Evolutionary conservation across 169 alveolate species (phyloP), one percentile per base, ranked within the genome.

Genomic region (Plasmodium relictum): DNA sequence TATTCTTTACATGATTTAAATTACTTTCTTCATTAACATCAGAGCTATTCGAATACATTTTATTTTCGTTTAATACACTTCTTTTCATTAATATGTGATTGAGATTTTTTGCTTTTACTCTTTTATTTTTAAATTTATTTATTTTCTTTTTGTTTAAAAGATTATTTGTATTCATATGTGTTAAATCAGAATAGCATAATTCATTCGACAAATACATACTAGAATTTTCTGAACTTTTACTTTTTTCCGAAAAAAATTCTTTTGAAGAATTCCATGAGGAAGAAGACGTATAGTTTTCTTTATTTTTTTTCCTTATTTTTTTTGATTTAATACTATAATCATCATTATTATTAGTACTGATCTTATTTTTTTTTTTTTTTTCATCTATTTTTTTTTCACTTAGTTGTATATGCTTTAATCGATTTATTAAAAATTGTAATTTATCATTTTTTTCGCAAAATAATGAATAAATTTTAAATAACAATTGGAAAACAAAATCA

Each of bases 91-190:
- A 16, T 14, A 68, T 22, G 6, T 37, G 72, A 48, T 52, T 69
- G 3, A 12, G 16, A 7, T 83, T 83, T 48, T 26, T 83, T 14
- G 26, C 42, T 42, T 62, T 73, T 16, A 41, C 4, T 14, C 14
- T 31, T 24, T 52, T 73, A 6, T 42, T 73, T 16, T 73, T 73
- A 14, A n/a, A 24, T 37, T 83, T 83, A 3, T 16, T 69, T 42
- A 20, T 54, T 8, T 61, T 61, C 59, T 22, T 61, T 70, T n/a
- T 20, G 58, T 31, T 41, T 12, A 31, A 5, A 2, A 44, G 12
- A n/a, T 59, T 45, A 6, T 48, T 83, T 4, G 73, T 83, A 52
- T 83, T 83, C 85, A 66, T 83, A 48, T 70, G 83, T n/a, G 91
- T 83, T 24, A 83, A 61, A 62, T 83, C 91, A 18, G 91, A 83